Evolutionary conservation across 1,284 basidiomycete species (phyloP).

Genomic region (Trichosporon asahii): DNA sequence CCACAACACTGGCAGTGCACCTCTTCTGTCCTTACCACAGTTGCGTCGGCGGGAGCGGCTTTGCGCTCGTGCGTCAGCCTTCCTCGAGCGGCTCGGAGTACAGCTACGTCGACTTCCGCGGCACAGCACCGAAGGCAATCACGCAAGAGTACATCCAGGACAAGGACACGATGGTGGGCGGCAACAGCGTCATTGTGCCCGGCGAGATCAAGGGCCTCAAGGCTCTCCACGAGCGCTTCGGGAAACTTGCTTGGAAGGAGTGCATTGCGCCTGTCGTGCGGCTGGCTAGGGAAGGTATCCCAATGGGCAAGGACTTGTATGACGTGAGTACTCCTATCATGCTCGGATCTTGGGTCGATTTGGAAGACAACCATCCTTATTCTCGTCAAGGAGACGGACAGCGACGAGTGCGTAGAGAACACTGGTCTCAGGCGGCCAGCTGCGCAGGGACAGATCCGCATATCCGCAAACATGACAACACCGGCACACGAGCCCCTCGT

Average conservation of each 20-base stretch:
- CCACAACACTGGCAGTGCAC: constrained; percentile 54
- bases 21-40: constrained; percentile 57
- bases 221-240: constrained; percentile 33
- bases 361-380: no score
- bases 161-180: constrained; percentile 25
- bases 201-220: constrained; percentile 36
- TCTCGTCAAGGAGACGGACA: background rate
- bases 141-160: constrained; percentile 12
- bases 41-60: constrained; percentile 42
- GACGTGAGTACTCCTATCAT: constrained; percentile 26
- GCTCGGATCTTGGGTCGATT: no score
- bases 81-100: constrained; percentile 16
- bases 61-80: constrained; percentile 30
- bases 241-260: constrained; percentile 29
- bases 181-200: constrained; percentile 38
- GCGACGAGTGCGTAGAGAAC: background rate
- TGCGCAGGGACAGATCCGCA: background rate
- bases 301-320: constrained; percentile 48
- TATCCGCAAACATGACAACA: background rate
- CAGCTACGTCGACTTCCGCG: constrained; percentile 35
- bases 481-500: background rate
- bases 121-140: constrained; percentile 25
- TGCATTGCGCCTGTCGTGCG: constrained; percentile 29
- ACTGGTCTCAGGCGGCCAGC: background rate
- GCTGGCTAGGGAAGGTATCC: constrained; percentile 60